Evolutionary conservation across 2,329 filamentous ascomycete genomes (phyloP), one percentile per base, ranked within the genome.

Genomic region (Xylaria sp.): DNA sequence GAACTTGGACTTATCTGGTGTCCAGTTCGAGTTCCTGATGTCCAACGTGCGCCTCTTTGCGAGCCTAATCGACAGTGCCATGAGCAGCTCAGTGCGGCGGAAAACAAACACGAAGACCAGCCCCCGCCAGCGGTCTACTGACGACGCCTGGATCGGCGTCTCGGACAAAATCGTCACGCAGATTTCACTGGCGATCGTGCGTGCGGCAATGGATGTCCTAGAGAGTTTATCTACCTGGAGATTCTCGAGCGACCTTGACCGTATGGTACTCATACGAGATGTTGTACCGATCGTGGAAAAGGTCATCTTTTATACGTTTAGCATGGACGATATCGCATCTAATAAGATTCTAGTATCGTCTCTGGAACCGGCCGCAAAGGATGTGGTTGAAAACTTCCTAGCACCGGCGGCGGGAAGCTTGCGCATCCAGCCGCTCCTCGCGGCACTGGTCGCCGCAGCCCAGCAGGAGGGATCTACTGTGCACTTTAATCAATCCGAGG

Each of bases 211-310:
- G 20, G 92, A 96, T 66, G 83, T 95, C 6, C 88, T 95, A 62
- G 92, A 96, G 73, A 94, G 89, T 70, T 90, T 89, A 37, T 84
- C 86, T 24, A 91, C 87, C 4, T 99, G 93, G 94, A 88, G 87
- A 62, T 97, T 95, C 69, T 79, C 83, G 6, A 80, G 82, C 1
- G 79, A 85, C 9, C 77, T 86, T 21, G 87, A 92, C 61, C 85
- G 88, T 40, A 83, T 86, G 46, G 78, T 86, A 51, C 81, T 97
- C 44, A 83, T 90, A 54, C 79, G 81, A 17, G 79, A 80, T 39
- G 84, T 96, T 21, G 81, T 90, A 21, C 80, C 80, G 4, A 82
- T 88, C 13, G 87, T 97, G 66, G 81, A 88, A 59, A 86, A 84
- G 42, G 79, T 96, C 24, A 74, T 97, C 19, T 76, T 81, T 29